Base-by-base conservation (phyloP, 202 grass and related monocot genomes). In the Digitaria exilis region DNA sequence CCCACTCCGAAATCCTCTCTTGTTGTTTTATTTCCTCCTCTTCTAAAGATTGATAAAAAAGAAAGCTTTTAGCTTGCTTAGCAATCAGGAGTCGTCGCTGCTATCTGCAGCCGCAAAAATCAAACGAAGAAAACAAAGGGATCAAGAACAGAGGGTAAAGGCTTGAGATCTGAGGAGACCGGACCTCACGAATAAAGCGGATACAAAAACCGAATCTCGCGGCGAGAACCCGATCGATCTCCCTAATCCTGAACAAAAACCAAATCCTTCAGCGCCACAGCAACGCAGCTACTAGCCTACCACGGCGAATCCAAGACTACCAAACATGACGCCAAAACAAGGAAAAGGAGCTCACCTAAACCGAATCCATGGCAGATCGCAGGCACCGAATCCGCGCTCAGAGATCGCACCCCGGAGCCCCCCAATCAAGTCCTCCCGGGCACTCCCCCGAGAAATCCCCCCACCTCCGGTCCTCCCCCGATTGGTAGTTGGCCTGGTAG, bases 121-220 rank as follows among this genome's bases (percentile, higher is more conserved):
- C 51, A 6, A 66, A 62, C 50, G 39, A 4, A 12, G 63, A 74
- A 34, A 69, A 44, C 51, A 34, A 75, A 68, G 11, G 80, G 69
- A 84, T 87, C 84, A 75, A 57, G 67, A 82, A 62, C 50, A n/a
- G 75, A 15, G 10, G 26, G 25, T 17, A 17, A 17, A 63, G 79
- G 72, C 35, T 43, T 44, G 66, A 86, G 73, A 90, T 90, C 74
- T 86, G 75, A 54, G 51, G 18, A 45, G 7, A 22, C 1, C 43
- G 59, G 3, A 22, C 1, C 52, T 62, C 16, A 41, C 52, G 25
- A 54, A 39, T 14, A 56, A 63, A 86, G 70, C 69, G 75, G 29
- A 48, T 75, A 35, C 26, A 82, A 83, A 82, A 91, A 77, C 22
- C 41, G 56, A 81, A 88, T 84, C 75, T 86, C 65, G 34, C 43